phyloP scores from a whole-genome alignment of 2,329 filamentous ascomycete genomes.

The Stagonosporopsis cucurbitacearum region DNA sequence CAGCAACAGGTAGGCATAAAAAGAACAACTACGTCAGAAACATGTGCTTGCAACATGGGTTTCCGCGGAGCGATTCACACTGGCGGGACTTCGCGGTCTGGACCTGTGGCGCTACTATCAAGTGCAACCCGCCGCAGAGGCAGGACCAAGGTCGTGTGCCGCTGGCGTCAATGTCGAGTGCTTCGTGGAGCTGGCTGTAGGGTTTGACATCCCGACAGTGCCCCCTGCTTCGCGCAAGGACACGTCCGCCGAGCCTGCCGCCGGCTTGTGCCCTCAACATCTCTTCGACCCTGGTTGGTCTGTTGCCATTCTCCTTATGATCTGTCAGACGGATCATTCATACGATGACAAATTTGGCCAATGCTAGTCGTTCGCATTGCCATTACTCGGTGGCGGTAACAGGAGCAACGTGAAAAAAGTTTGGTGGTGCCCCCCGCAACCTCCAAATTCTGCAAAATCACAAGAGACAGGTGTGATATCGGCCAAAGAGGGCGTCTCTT shows the following conservation, averaged over 20 bases:
- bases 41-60: not conserved
- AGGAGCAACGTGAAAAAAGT: not conserved
- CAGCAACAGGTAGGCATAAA: not conserved
- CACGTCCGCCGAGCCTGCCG: not conserved
- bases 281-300: not conserved
- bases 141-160: not conserved
- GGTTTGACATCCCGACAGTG: not conserved
- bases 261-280: not conserved
- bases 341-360: slow-evolving; percentile 9
- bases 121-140: not conserved
- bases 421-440: not conserved
- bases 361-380: not conserved
- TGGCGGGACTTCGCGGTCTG: slow-evolving; percentile 6
- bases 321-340: not conserved
- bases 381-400: not conserved
- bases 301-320: not conserved
- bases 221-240: not conserved
- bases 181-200: not conserved
- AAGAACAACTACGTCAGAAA: not conserved
- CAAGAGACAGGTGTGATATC: slow-evolving; percentile 1
- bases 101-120: not conserved
- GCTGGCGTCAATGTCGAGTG: not conserved
- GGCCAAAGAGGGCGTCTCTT: not conserved
- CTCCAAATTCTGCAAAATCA: not conserved
- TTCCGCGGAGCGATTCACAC: slow-evolving; percentile 3